Evolutionary conservation across 768 basidiomycete species (phyloP).

Genomic region (Pisolithus sp.): DNA sequence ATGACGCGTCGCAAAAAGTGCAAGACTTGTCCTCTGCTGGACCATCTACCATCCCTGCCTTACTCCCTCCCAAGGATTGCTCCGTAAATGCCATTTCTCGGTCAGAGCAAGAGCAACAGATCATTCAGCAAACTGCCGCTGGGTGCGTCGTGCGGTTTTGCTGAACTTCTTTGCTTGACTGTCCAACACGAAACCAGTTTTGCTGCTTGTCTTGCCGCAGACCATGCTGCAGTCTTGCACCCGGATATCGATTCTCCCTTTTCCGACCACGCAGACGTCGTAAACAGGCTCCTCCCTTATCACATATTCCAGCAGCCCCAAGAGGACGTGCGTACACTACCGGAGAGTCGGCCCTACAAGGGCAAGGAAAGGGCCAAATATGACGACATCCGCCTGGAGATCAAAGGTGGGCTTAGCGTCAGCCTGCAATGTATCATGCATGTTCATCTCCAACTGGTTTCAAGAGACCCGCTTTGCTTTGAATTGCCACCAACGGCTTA

Average conservation of each 20-base stretch:
- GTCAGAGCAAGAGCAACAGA: constrained; percentile 46
- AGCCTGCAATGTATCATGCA: not conserved
- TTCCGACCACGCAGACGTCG: constrained; percentile 49
- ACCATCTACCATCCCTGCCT: constrained; percentile 16
- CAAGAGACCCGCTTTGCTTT: constrained; percentile 68
- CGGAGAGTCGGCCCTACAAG: constrained; percentile 31
- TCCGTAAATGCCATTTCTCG: constrained; percentile 19
- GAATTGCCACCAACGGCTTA: constrained; percentile 54
- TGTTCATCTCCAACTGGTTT: constrained; percentile 2
- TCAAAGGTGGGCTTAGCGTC: constrained; percentile 36
- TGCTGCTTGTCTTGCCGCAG: constrained; percentile 47
- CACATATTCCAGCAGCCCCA: constrained; percentile 73
- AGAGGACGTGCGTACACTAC: constrained; percentile 47
- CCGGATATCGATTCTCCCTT: constrained; percentile 73
- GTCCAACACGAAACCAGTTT: constrained; percentile 37
- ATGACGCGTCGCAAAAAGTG: constrained; percentile 1
- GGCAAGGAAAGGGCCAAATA: constrained; percentile 57
- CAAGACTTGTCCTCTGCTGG: constrained; percentile 10
- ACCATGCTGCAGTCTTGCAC: constrained; percentile 53
- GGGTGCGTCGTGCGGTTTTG: constrained; percentile 34
- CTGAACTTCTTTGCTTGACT: constrained; percentile 10
- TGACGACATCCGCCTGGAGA: constrained; percentile 41
- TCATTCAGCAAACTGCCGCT: constrained; percentile 39
- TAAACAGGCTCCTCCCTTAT: constrained; percentile 71
- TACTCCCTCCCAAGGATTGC: constrained; percentile 18